Percentiles rank a stretch among this genome's conserved stretches.
phyloP scores from a whole-genome alignment of 768 basidiomycete genomes.

The Lactarius quietus region DNA sequence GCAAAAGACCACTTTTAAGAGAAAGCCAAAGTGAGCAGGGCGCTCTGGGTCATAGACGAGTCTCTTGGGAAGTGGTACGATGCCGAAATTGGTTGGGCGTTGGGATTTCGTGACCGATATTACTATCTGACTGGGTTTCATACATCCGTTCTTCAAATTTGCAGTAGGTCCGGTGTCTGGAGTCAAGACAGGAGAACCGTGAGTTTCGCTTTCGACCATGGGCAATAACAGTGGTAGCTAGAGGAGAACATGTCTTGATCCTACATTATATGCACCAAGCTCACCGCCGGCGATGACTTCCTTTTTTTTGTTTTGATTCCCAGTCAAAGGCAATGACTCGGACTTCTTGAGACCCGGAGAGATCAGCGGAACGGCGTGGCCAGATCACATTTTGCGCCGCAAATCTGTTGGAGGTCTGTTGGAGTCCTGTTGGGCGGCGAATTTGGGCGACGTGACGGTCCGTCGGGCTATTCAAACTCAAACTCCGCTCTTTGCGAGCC shows the following conservation, averaged over 20 bases:
- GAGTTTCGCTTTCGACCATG: background rate
- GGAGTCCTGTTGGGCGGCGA: too few relatives aligned
- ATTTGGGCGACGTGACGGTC: too few relatives aligned
- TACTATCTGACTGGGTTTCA: background rate
- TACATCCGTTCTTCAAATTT: background rate
- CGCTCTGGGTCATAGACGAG: conserved; percentile 40
- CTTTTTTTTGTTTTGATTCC: too few relatives aligned
- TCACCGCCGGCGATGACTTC: too few relatives aligned
- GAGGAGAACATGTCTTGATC: background rate
- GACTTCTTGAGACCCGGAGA: too few relatives aligned
- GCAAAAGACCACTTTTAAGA: conserved; percentile 47
- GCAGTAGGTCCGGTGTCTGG: too few relatives aligned
- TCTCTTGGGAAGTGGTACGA: conserved; percentile 45
- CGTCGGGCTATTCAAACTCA: too few relatives aligned
- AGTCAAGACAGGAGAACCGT: background rate
- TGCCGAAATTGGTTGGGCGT: conserved; percentile 35
- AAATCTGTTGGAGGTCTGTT: too few relatives aligned
- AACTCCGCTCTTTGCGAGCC: too few relatives aligned
- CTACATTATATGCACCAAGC: background rate
- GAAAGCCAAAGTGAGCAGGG: conserved; percentile 37
- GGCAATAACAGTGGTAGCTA: background rate
- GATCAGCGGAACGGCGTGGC: too few relatives aligned
- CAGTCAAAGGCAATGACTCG: too few relatives aligned
- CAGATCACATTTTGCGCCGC: too few relatives aligned
- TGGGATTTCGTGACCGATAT: background rate